Base-by-base conservation (phyloP, 192 early-diverging fungal species). In the Obelidium mucronatum region DNA sequence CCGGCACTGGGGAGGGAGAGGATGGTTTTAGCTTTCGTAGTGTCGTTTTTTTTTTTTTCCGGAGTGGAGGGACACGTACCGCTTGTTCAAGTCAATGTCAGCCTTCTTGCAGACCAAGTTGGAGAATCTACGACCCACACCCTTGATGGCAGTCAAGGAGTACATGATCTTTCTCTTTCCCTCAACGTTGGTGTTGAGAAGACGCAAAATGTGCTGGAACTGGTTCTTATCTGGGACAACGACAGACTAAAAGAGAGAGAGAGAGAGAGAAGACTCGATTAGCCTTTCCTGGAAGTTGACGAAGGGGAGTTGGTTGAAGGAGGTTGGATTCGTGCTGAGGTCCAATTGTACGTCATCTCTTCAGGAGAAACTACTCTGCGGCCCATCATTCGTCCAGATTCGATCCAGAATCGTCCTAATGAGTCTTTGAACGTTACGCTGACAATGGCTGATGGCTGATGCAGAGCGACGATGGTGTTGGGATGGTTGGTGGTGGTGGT, bases 51-150 rank as follows among this genome's bases (percentile, higher is more conserved):
- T 3, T 39, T 51, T 39, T 48, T 51, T 58, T 26, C 15, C 37
- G n/a, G 35, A 6, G 11, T 51, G 5, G 56, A 6, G 22, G 24
- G 31, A 17, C 17, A 78, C 71, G n/a, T 74, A 93, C 93, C 94
- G 93, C 92, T 99, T 99, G 87, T 78, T 91, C 77, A 97, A 83
- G 87, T 99, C 97, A 68, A 99, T 88, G 86, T 99, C 97, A 70
- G 97, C 97, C 92, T 99, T 99, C 93, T 99, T 99, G 90, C 93
- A 95, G 69, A 96, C 95, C 79, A 99, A 81, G 94, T 97, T 99
- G 84, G 97, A 90, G 90, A 97, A 99, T 81, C 97, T 93, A 78
- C 96, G 93, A 92, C 97, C 97, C 71, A 96, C 93, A 93, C 97
- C 97, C 92, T 96, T 94, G 90, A 98, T 97, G 84, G 91, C 87